Percentiles rank a stretch among this genome's conserved stretches.
phyloP scores from a whole-genome alignment of 2,329 filamentous ascomycete genomes.

The Sclerotinia glacialis region DNA sequence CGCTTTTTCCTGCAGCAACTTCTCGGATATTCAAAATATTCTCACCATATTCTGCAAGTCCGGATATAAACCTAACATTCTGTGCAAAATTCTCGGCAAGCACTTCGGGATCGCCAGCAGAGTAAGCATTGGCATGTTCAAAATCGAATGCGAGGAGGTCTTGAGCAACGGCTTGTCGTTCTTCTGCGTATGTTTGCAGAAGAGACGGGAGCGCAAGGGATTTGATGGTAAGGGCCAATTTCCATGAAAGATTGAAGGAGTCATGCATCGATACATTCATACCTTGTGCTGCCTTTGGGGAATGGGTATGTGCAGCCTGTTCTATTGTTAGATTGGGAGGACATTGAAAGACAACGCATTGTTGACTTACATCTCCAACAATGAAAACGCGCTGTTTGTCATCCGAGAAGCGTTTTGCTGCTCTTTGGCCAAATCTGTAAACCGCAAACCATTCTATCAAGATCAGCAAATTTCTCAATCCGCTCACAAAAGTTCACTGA shows the following conservation, averaged over 20 bases:
- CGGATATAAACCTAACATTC: slow-evolving; percentile 71
- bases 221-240: slow-evolving; percentile 49
- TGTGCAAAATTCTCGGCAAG: slow-evolving; percentile 67
- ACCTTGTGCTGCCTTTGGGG: slow-evolving; percentile 61
- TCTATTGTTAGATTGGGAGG: neutral
- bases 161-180: slow-evolving; percentile 60
- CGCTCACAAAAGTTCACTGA: slow-evolving; percentile 52
- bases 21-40: slow-evolving; percentile 59
- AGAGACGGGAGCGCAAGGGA: slow-evolving; percentile 54
- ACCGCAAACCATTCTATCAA: slow-evolving; percentile 65
- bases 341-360: slow-evolving; percentile 34
- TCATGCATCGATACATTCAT: slow-evolving; percentile 60
- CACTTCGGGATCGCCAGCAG: slow-evolving; percentile 59
- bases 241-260: slow-evolving; percentile 61
- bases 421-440: slow-evolving; percentile 57
- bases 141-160: slow-evolving; percentile 65
- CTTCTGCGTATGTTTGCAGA: slow-evolving; percentile 59
- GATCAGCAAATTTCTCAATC: slow-evolving; percentile 45
- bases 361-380: slow-evolving; percentile 44
- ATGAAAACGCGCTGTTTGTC: slow-evolving; percentile 56
- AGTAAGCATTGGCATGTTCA: slow-evolving; percentile 55
- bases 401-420: slow-evolving; percentile 55
- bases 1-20: neutral
- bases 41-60: slow-evolving; percentile 63
- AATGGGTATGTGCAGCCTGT: slow-evolving; percentile 56